These are phyloP conservation scores for Psophocarpus tetragonolobus DNA, from an alignment of 306 rosid species.

Conservation along the genomic window DNA sequence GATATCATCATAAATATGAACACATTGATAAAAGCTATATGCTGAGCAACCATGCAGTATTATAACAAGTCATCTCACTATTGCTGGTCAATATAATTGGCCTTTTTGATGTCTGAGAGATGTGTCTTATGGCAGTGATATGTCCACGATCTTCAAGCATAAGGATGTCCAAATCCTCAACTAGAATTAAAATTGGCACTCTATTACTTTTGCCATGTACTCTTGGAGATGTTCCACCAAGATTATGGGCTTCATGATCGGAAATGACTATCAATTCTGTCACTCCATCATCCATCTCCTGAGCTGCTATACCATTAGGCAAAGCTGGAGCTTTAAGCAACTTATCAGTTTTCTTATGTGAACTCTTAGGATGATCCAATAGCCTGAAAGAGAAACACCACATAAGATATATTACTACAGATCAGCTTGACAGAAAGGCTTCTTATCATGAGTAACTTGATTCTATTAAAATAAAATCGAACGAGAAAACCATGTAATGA, in stretches of 20 bases:
- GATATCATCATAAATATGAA: constrained; percentile 9
- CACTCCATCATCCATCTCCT: constrained; percentile 41
- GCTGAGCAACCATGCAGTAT: constrained; percentile 14
- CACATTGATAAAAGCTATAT: constrained; percentile 22
- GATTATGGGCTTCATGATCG: constrained; percentile 49
- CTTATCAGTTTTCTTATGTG: constrained; percentile 41
- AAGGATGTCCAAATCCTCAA: constrained; percentile 86
- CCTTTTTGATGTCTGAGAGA: constrained; percentile 75
- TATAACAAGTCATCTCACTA: constrained; percentile 62
- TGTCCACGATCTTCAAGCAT: constrained; percentile 87
- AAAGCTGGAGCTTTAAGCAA: constrained; percentile 37
- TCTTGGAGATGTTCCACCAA: constrained; percentile 35
- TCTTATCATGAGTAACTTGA: not conserved
- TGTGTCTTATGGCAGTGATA: constrained; percentile 72
- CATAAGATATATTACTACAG: constrained; percentile 18
- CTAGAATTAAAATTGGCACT: constrained; percentile 63
- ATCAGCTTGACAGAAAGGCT: constrained; percentile 29
- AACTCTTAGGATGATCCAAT: constrained; percentile 38
- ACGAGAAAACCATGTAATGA: constrained; percentile 9
- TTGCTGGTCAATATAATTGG: constrained; percentile 94
- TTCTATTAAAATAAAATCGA: constrained; percentile 20
- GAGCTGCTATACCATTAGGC: constrained; percentile 39
- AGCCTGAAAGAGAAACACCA: constrained; percentile 45
- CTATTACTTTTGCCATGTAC: constrained; percentile 33
- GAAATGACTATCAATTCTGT: constrained; percentile 50